Evolutionary conservation across 2,329 filamentous ascomycete genomes (phyloP), one percentile per base, ranked within the genome.

Genomic region (Aspergillus quadrilineatus): DNA sequence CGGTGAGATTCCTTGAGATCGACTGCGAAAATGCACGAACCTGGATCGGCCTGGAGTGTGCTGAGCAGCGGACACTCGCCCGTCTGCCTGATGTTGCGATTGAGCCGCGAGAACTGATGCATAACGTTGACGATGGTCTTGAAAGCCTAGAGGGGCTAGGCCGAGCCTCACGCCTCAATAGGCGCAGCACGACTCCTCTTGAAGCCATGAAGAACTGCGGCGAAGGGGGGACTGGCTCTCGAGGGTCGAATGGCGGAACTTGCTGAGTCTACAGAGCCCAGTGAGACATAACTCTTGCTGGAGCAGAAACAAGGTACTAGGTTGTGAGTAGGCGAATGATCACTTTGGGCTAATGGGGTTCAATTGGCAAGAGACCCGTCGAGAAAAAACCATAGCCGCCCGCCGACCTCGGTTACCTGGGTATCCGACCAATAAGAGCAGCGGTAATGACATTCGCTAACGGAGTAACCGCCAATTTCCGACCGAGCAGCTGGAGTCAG

Each of bases 1-100:
- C 75, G 50, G 77, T 76, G 55, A 79, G 69, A 51, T 67, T 68
- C 43, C 73, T 71, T 49, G 66, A 69, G 41, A 72, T 55, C 47
- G 77, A 76, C 43, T 74, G 70, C 29, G 80, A 81, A 64, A 82
- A 79, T 1, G 72, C 61, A 52, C 78, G 73, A 60, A 66, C 69
- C 58, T 77, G 76, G 26, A 45, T 53, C 22, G 55, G 55, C 10
- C 60, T 48, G 50, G 68, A 65, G n/a, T 66, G 50, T 7, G 63
- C 55, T 7, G 63, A 52, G 28, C 60, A 68, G 30, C 58, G 65
- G 47, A 61, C 32, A 8, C 37, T 41, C 22, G 64, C 39, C 8
- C 62, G 59, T 45, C 59, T 59, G 17, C 62, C 56, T 34, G 64
- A 52, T 17, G 59, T 34, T 55, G 64, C 60, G 28, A 67, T 54